A percentile compares a stretch with the other conserved stretches of the same genome.
phyloP scores from a whole-genome alignment of 306 rosid genomes.

The Dalbergia cochinchinensis region DNA sequence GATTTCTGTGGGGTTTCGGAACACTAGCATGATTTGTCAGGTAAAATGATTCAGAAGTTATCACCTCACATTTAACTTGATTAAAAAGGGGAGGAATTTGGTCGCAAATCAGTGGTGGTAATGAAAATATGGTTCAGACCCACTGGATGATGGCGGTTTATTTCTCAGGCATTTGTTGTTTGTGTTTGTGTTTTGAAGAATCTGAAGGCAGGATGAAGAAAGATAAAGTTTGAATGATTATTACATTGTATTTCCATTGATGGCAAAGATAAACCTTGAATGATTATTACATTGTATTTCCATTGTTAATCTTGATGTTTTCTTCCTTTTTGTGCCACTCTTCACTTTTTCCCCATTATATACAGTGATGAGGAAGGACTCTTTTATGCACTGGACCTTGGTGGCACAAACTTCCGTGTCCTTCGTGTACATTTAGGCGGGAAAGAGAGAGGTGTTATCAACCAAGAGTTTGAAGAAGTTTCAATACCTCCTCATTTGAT shows the following conservation, averaged over 20 bases:
- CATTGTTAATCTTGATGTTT: background rate
- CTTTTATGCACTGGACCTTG: conserved; percentile 91
- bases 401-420: conserved; percentile 96
- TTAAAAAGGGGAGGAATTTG: background rate
- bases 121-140: background rate
- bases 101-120: conserved; percentile 14
- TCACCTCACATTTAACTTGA: conserved; percentile 5
- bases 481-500: conserved; percentile 89
- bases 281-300: too few relatives aligned
- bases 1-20: background rate
- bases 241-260: conserved; percentile 9
- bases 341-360: conserved; percentile 35
- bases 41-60: conserved; percentile 26
- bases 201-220: background rate
- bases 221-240: conserved; percentile 16
- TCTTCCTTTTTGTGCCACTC: background rate
- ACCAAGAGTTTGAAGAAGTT: conserved; percentile 78
- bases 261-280: background rate
- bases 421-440: conserved; percentile 91
- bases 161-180: conserved; percentile 37
- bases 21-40: background rate
- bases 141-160: conserved; percentile 21
- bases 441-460: conserved; percentile 64
- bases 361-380: conserved; percentile 84
- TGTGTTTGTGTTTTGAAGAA: conserved; percentile 15